Evolutionary conservation across 1,284 basidiomycete species (phyloP), one percentile per base, ranked within the genome.

Genomic region (Chalciporus sp.): DNA sequence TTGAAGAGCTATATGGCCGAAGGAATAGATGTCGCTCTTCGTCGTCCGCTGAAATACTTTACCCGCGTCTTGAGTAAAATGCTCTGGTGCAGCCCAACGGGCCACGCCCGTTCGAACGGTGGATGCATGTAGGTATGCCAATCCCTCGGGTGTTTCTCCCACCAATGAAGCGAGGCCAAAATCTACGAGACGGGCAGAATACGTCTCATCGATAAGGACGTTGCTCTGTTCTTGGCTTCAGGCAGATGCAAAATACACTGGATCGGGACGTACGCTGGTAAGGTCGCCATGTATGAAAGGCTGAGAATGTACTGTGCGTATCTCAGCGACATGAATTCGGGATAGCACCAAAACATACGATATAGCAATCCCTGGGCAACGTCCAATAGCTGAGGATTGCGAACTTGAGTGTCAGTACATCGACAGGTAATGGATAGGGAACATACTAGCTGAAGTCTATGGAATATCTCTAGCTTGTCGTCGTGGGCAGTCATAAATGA

Each of bases 301-400:
- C 3, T 31, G 27, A 19, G 47, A 49, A 26, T 49, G 51, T 20
- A 56, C 51, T 56, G 19, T 28, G 1, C 12, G 4, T 28, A 9
- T 10, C 40, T 4, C 42, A n/a, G 26, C 16, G 12, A 6, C 23
- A 27, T 28, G 31, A 16, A 17, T 11, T 29, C 14, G 17, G 10
- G 17, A 20, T 14, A 8, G 37, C 14, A 19, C n/a, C 20, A 26
- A n/a, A 11, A 53, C 60, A 10, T 35, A 61, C 61, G 47, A 40
- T 63, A 60, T 16, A 50, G 55, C n/a, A 61, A 26, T 16, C 61
- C 60, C 20, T 50, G 58, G 11, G 60, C 35, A 26, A 63, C 61
- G 45, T 63, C 58, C 7, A 58, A 45, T 11, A 61, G 55, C 60
- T 61, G 33, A 19, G 4, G 12, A 5, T 49, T 6, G 17, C 16